These are phyloP conservation scores for Sporisorium sorghi DNA, from an alignment of 1,284 basidiomycete species.

Conservation along the genomic window DNA sequence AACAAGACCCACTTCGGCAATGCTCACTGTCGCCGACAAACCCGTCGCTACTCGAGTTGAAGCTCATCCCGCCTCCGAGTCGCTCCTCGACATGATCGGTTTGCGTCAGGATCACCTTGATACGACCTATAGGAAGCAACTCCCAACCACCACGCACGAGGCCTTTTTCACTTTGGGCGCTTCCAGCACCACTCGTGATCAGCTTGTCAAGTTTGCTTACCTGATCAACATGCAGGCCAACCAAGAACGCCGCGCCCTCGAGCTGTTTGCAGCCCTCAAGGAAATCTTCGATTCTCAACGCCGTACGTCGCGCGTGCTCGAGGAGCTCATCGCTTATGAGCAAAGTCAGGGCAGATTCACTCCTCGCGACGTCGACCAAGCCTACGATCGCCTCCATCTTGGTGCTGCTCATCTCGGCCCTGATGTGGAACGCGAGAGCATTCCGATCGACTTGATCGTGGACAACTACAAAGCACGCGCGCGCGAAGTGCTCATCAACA, in stretches of 20 bases:
- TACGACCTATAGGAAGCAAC: conserved; percentile 11
- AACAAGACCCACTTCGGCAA: conserved; percentile 16
- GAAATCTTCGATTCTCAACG: conserved; percentile 33
- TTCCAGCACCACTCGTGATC: conserved; percentile 30
- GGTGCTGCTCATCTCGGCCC: conserved; percentile 30
- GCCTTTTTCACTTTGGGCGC: conserved; percentile 35
- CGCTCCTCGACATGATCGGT: conserved; percentile 31
- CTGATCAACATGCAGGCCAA: conserved; percentile 41
- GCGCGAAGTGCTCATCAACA: conserved; percentile 36
- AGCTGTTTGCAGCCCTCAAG: conserved; percentile 39
- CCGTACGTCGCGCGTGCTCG: conserved; percentile 32
- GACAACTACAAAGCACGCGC: conserved; percentile 42
- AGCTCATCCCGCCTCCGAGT: conserved; percentile 16
- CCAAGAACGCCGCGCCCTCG: conserved; percentile 1
- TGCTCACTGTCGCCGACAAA: conserved; percentile 11
- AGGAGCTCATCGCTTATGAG: conserved; percentile 47
- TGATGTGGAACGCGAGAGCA: conserved; percentile 27
- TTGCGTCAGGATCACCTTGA: conserved; percentile 31
- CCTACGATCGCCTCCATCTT: conserved; percentile 43
- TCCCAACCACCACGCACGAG: conserved; percentile 18
- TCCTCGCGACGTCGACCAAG: conserved; percentile 38
- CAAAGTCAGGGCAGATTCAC: conserved; percentile 36
- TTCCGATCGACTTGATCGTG: conserved; percentile 40
- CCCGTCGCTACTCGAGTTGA: conserved; percentile 13
- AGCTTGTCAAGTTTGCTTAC: conserved; percentile 53